Evolutionary conservation across 768 basidiomycete species (phyloP).

Genomic region (Lactarius pseudohatsudake): DNA sequence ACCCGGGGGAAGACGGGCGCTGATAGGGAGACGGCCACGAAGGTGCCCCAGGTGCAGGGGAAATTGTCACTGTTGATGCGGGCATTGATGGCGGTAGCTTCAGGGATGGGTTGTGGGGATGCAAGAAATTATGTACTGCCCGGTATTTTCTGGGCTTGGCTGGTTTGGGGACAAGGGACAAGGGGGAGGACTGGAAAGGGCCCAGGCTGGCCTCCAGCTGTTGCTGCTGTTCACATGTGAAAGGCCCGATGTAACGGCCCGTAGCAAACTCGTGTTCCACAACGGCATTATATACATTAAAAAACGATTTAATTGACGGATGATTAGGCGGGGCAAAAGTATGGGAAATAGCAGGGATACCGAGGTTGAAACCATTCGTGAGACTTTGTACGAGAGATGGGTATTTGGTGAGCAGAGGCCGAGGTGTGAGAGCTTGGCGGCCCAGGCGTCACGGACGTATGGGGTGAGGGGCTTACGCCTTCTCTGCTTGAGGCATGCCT

Average conservation of each 20-base stretch:
- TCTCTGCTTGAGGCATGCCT: constrained; percentile 40
- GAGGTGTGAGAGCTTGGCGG: constrained; percentile 23
- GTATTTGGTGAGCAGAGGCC: constrained; percentile 31
- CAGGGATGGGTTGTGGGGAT: constrained; percentile 23
- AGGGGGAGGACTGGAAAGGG: constrained; percentile 35
- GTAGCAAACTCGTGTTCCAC: constrained; percentile 20
- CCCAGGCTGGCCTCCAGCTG: constrained; percentile 37
- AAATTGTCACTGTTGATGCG: background rate
- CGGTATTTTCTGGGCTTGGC: constrained; percentile 37
- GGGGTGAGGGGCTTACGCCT: constrained; percentile 35
- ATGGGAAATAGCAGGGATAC: constrained; percentile 35
- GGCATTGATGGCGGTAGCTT: background rate
- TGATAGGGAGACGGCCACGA: no score
- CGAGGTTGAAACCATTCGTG: constrained; percentile 37
- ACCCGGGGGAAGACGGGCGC: no score
- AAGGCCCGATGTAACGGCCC: constrained; percentile 34
- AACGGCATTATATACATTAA: constrained; percentile 28
- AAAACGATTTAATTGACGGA: constrained; percentile 26
- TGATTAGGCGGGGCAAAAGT: constrained; percentile 39
- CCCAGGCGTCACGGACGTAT: constrained; percentile 38
- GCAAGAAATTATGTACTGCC: constrained; percentile 42
- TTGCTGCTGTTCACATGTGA: no score
- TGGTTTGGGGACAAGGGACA: constrained; percentile 37
- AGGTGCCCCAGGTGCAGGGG: background rate
- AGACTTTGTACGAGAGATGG: constrained; percentile 33